These are phyloP conservation scores for Juglanconis oblonga DNA, from an alignment of 2,329 filamentous ascomycete species.

Conservation along the genomic window DNA sequence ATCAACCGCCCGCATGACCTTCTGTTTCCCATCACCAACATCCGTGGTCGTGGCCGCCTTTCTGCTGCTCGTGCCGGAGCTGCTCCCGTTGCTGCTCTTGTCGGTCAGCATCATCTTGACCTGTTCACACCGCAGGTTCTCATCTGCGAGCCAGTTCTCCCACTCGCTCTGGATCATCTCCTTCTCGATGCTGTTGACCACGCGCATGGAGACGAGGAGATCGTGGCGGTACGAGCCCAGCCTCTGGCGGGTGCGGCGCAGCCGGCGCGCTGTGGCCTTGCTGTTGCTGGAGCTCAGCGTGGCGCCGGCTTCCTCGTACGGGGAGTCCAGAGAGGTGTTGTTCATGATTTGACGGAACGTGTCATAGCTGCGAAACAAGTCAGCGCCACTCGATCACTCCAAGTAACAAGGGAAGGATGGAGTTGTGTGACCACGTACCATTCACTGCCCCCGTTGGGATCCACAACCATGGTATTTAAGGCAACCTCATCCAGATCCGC, in stretches of 20 bases:
- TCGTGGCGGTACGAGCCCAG: constrained; percentile 86
- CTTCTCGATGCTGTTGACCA: constrained; percentile 84
- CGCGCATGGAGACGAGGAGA: constrained; percentile 81
- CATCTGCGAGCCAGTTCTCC: constrained; percentile 86
- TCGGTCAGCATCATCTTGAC: constrained; percentile 43
- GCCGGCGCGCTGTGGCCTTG: constrained; percentile 56
- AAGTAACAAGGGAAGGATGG: background rate
- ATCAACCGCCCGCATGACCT: constrained; percentile 25
- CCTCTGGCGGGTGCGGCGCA: constrained; percentile 77
- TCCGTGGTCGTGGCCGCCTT: background rate
- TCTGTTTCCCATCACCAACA: constrained; percentile 20
- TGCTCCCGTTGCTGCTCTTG: constrained; percentile 1
- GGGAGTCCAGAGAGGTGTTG: constrained; percentile 54
- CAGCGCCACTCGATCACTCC: background rate
- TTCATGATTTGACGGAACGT: constrained; percentile 61
- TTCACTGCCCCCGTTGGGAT: constrained; percentile 43
- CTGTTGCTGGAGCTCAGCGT: constrained; percentile 46
- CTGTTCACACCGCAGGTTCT: constrained; percentile 72
- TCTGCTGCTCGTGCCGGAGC: constrained; percentile 19
- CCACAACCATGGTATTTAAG: constrained; percentile 31
- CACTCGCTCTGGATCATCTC: constrained; percentile 86
- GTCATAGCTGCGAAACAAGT: constrained; percentile 44
- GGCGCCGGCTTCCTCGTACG: constrained; percentile 51
- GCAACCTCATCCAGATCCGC: constrained; percentile 71
- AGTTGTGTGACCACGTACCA: constrained; percentile 35